Base-by-base conservation (phyloP, 2,329 filamentous ascomycete species). In the Didymella keratinophila region DNA sequence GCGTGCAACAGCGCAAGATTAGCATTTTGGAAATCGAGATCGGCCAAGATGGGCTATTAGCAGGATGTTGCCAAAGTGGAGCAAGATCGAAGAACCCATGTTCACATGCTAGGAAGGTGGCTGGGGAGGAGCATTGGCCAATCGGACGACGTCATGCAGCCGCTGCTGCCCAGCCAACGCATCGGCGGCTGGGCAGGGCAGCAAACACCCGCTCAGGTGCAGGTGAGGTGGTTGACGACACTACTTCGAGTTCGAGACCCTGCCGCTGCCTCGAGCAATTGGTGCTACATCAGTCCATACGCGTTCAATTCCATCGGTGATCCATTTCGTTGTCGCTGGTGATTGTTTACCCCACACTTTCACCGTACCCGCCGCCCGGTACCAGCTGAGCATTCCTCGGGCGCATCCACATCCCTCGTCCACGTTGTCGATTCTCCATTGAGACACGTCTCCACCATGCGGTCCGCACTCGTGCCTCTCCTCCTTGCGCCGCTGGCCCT, bases 401-500 rank as follows among this genome's bases (percentile, higher is more conserved):
- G 51, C 39, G 27, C 51, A 55, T 54, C 61, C 67, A 56, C 68
- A 69, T 70, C 68, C 61, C 61, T 49, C 50, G 21, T 12, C 44
- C 30, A 43, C 59, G 37, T 52, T 56, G 12, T 30, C 36, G 10
- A 42, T 12, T 43, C 44, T 42, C 47, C 41, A 41, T 34, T 30
- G 25, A 7, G 43, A 49, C 42, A 53, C 25, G 46, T 51, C 45
- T 53, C 56, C 27, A 74, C 36, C 60, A 77, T 77, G 74, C 71
- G 70, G 47, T 58, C 63, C 54, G 50, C 58, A 21, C 44, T 75
- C 37, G 60, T 63, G 10, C 53, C 70, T 23, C 59, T 75, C 42
- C 57, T 75, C 62, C 59, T 68, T 43, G 65, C 71, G 58, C 66
- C 72, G 28, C 50, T 74, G 44, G 69, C 67, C 23, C 57, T 71